phyloP scores from a whole-genome alignment of 2,329 filamentous ascomycete genomes.

The Hyphodiscus sp. region DNA sequence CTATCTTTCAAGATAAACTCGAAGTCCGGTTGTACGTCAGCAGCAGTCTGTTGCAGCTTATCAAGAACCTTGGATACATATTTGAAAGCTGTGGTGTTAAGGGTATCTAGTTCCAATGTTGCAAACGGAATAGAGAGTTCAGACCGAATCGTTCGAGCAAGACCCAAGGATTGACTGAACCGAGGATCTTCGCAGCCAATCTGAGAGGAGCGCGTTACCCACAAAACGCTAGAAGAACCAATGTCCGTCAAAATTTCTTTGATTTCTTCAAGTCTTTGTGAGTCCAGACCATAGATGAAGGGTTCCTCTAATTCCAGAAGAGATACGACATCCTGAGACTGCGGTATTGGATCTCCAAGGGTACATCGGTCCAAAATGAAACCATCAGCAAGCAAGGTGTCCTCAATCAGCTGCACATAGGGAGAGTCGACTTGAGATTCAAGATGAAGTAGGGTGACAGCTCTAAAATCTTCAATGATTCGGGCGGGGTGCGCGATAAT shows the following conservation, averaged over 20 bases:
- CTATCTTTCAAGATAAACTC: neutral
- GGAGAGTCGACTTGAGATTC: no score
- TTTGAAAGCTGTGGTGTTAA: neutral
- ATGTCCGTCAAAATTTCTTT: neutral
- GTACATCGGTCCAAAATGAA: no score
- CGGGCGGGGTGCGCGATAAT: neutral
- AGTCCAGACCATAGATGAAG: no score
- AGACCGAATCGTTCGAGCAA: conserved; percentile 26
- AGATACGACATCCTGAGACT: no score
- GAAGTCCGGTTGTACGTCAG: neutral
- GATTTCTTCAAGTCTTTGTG: neutral
- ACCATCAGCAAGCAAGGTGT: no score
- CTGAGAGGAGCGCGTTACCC: conserved; percentile 30
- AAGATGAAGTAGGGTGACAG: no score
- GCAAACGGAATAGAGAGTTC: conserved; percentile 11
- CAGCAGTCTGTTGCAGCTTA: conserved; percentile 12
- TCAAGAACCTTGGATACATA: conserved; percentile 1
- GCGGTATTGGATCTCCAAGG: no score
- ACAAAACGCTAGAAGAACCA: conserved; percentile 22
- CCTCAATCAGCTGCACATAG: no score
- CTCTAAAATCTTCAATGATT: neutral
- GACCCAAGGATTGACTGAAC: conserved; percentile 28
- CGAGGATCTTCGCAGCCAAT: conserved; percentile 26
- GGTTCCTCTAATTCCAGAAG: neutral
- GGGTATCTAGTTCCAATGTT: conserved; percentile 13